Evolutionary conservation across 495 filamentous ascomycete species (phyloP).

Genomic region (Penicillium pancosmium): DNA sequence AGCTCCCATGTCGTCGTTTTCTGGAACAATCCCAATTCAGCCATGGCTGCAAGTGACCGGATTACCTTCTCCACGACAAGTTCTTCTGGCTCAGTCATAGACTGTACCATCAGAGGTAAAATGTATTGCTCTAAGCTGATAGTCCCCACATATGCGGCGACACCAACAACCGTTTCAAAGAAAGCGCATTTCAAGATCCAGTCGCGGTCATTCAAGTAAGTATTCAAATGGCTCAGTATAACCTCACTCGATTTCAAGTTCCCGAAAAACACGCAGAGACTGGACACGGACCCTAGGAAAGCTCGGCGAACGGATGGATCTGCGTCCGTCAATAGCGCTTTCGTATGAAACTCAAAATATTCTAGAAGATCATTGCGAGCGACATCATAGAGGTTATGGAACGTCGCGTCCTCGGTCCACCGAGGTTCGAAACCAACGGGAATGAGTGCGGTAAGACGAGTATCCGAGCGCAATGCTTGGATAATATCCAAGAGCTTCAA

Average conservation of each 20-base stretch:
- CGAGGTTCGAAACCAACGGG: conserved; percentile 61
- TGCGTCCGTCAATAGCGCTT: conserved; percentile 81
- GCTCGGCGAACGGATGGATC: conserved; percentile 89
- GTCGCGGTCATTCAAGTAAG: conserved; percentile 93
- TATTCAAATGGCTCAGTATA: conserved; percentile 92
- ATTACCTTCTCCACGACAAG: conserved; percentile 91
- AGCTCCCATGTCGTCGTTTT: conserved; percentile 85
- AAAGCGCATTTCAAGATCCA: conserved; percentile 98
- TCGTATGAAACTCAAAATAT: conserved; percentile 85
- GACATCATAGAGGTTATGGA: conserved; percentile 82
- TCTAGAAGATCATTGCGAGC: conserved; percentile 74
- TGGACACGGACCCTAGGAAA: conserved; percentile 90
- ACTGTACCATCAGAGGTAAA: conserved; percentile 93
- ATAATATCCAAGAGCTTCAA: conserved; percentile 87
- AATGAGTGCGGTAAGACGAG: conserved; percentile 74
- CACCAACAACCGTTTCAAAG: conserved; percentile 92
- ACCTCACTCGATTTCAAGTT: conserved; percentile 88
- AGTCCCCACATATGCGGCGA: conserved; percentile 86
- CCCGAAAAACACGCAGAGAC: conserved; percentile 94
- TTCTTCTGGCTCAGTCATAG: conserved; percentile 94
- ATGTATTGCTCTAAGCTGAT: conserved; percentile 93
- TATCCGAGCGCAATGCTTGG: conserved; percentile 82
- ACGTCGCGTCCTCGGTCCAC: conserved; percentile 73
- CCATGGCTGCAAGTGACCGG: conserved; percentile 86
- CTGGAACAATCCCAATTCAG: conserved; percentile 83